phyloP scores from a whole-genome alignment of 2,329 filamentous ascomycete species.

The Aspergillus brunneoviolaceus region DNA sequence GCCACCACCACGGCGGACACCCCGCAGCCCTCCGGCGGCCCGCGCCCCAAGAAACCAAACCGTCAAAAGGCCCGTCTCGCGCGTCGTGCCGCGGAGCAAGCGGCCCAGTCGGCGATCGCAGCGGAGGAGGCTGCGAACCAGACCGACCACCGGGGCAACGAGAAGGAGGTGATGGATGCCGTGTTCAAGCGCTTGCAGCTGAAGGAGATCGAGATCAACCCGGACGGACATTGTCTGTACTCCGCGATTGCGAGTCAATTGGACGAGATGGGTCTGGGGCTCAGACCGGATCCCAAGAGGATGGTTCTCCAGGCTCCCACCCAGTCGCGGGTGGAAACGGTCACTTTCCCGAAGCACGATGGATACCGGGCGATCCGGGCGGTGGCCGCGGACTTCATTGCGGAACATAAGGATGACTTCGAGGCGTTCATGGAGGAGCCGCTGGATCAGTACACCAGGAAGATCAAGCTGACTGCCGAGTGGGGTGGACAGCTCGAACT shows the following conservation, averaged over 20 bases:
- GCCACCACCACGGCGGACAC: conserved; percentile 5
- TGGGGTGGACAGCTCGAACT: conserved; percentile 96
- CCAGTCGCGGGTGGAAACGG: conserved; percentile 33
- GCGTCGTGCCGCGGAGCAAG: conserved; percentile 80
- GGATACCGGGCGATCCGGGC: conserved; percentile 67
- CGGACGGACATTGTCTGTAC: conserved; percentile 95
- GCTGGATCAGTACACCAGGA: conserved; percentile 68
- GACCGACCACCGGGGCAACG: conserved; percentile 69
- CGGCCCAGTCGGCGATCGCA: conserved; percentile 66
- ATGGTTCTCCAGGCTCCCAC: conserved; percentile 34
- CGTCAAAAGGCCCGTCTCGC: conserved; percentile 89
- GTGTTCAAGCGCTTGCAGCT: conserved; percentile 65
- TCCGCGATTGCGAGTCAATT: conserved; percentile 87
- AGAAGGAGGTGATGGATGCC: conserved; percentile 68
- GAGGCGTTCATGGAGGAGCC: conserved; percentile 82
- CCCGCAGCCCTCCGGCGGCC: conserved; percentile 11
- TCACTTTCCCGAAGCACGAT: conserved; percentile 38
- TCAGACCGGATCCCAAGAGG: conserved; percentile 38
- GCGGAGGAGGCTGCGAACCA: conserved; percentile 72
- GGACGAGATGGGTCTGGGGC: conserved; percentile 45
- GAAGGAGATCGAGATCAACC: conserved; percentile 73
- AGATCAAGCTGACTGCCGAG: conserved; percentile 83
- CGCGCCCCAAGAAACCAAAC: conserved; percentile 70
- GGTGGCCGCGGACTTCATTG: conserved; percentile 76
- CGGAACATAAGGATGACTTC: conserved; percentile 73